Evolutionary conservation across 169 alveolate species (phyloP).

Genomic region (Cryptosporidium ryanae): DNA sequence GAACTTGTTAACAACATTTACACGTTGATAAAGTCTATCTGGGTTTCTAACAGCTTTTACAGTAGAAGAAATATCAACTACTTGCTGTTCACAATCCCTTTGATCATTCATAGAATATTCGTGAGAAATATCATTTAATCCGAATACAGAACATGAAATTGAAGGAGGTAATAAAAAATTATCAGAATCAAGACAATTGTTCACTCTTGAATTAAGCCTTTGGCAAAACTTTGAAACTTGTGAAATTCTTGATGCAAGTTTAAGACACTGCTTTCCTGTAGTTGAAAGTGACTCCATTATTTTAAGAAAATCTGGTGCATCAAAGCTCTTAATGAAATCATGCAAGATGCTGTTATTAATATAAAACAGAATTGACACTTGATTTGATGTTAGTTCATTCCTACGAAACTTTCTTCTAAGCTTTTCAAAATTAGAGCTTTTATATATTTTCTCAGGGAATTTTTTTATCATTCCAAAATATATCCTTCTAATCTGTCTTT

Average conservation of each 20-base stretch:
- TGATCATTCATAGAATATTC: not conserved
- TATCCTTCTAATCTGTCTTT: constrained; percentile 34
- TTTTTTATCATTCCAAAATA: constrained; percentile 33
- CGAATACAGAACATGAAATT: not conserved
- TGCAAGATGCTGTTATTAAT: constrained; percentile 5
- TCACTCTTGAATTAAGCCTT: constrained; percentile 12
- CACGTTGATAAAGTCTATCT: not conserved
- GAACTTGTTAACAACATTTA: not conserved
- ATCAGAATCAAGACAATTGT: not conserved
- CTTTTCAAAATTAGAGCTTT: constrained; percentile 1
- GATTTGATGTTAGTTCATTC: constrained; percentile 61
- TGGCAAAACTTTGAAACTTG: constrained; percentile 47
- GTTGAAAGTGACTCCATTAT: not conserved
- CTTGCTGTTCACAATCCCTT: not conserved
- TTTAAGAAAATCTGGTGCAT: too few species aligned
- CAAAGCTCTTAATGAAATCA: not conserved
- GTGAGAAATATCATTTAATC: not conserved
- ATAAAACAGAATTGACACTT: constrained; percentile 43
- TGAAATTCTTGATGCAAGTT: constrained; percentile 62
- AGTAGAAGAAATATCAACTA: not conserved
- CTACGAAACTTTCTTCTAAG: constrained; percentile 23
- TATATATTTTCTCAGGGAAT: constrained; percentile 37
- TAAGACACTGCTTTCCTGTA: constrained; percentile 41
- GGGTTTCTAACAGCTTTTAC: not conserved
- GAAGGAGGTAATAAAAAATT: constrained; percentile 35